Evolutionary conservation across 805 yeast species (phyloP), one percentile per base, ranked within the genome.

Genomic region (Starmera dryadoides): DNA sequence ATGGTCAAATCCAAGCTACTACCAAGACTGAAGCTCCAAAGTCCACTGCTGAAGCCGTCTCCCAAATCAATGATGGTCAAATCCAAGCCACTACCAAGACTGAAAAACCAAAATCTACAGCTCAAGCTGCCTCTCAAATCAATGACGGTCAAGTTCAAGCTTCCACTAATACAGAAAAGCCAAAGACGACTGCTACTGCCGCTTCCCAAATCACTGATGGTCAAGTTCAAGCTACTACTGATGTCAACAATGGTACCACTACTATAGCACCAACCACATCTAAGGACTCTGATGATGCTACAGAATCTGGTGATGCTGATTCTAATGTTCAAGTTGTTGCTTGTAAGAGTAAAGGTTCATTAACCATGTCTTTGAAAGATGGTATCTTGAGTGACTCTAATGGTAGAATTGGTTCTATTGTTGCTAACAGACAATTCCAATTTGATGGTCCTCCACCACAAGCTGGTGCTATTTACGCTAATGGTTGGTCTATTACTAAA

Each of bases 391-490:
- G 60, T 14, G 87, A 80, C 52, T 52, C 69, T 18, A 48, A 63
- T 44, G 80, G 80, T 30, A 75, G 87, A 71, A 62, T 80, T 49
- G 86, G 86, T 47, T 74, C 85, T 34, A 78, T 80, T 62, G 87
- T 80, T 48, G 77, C 86, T 36, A 80, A 79, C 75, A 69, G 80
- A 66, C 87, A 80, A 66, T 80, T 80, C 73, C 87, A 80, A 65
- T 80, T 80, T 53, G 87, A 80, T 59, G 86, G 86, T 54, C 84
- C 86, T 41, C 81, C 83, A 63, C 86, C 86, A 49, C 87, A 80
- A 68, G 83, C 80, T 22, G 82, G 81, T 59, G 70, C 81, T 39
- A 68, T 76, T 51, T 74, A 71, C 53, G 81, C 83, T 49, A 75
- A 73, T 38, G 82, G 82, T 45, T 77, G 83, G 83, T 54, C 65